Evolutionary conservation across 495 filamentous ascomycete species (phyloP).

Genomic region (Evernia prunastri): DNA sequence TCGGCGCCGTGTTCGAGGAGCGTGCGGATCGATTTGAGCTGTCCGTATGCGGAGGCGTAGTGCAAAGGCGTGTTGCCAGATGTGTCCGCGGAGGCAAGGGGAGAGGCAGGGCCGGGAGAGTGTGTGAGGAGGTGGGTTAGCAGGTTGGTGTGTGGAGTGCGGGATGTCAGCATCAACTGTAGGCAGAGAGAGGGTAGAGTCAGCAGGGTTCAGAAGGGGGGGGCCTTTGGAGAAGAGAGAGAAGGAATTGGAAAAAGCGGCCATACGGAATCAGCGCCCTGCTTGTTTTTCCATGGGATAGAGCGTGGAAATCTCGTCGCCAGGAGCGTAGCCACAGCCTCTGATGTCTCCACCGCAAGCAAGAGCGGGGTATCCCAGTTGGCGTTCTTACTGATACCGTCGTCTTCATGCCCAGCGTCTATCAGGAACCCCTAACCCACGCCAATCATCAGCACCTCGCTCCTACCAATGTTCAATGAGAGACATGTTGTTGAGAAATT

Average conservation of each 20-base stretch:
- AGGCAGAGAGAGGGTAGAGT: conserved; percentile 1
- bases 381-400: conserved; percentile 59
- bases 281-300: conserved; percentile 48
- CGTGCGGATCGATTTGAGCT: conserved; percentile 64
- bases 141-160: conserved; percentile 13
- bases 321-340: conserved; percentile 55
- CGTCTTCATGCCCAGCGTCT: conserved; percentile 30
- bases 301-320: conserved; percentile 30
- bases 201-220: conserved; percentile 11
- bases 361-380: conserved; percentile 61
- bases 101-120: conserved; percentile 13
- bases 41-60: conserved; percentile 57
- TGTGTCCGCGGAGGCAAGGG: conserved; percentile 38
- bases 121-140: conserved; percentile 18
- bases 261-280: conserved; percentile 50
- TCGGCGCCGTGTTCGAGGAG: conserved; percentile 63
- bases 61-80: conserved; percentile 76
- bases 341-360: conserved; percentile 51
- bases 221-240: conserved; percentile 1
- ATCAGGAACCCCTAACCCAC: conserved; percentile 24
- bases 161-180: conserved; percentile 26
- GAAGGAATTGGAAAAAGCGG: not conserved
- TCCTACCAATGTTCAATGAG: not conserved
- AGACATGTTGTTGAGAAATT: not conserved
- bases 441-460: not conserved